Conservation (phyloP, 163 green algal genomes). For the Smithsoniella earleae region DNA sequence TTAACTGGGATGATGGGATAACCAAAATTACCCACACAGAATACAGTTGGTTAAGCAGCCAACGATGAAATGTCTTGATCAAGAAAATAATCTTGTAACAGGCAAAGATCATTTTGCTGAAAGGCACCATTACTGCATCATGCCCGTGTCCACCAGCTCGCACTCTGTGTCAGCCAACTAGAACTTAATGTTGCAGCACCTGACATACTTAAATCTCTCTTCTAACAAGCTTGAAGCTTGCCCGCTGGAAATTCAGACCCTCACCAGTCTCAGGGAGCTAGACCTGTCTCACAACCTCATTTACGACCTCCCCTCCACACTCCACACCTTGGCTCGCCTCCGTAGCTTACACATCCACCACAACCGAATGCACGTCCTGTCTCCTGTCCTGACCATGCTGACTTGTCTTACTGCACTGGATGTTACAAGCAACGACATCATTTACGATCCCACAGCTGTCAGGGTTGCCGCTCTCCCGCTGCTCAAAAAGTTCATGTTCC, state of each 20-base stretch:
- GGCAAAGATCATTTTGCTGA: too few species aligned
- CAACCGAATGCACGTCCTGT: conserved; percentile 9
- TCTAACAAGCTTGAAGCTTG: conserved; percentile 9
- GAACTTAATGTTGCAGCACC: not conserved
- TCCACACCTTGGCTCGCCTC: not conserved
- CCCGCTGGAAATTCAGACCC: not conserved
- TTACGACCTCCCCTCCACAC: conserved; percentile 10
- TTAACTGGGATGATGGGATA: too few species aligned
- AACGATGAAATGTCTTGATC: too few species aligned
- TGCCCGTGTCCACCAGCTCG: too few species aligned
- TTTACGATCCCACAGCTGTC: not conserved
- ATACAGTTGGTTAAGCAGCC: too few species aligned
- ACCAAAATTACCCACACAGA: too few species aligned
- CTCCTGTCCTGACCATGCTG: conserved; percentile 1
- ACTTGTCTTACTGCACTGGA: not conserved
- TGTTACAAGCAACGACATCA: not conserved
- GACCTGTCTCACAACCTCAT: conserved; percentile 26
- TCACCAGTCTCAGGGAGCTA: not conserved
- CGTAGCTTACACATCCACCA: not conserved
- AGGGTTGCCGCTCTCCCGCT: not conserved
- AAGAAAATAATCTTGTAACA: too few species aligned
- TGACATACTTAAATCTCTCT: conserved; percentile 5
- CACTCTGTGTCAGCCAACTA: too few species aligned
- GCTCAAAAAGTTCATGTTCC: conserved; percentile 16
- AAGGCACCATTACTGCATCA: too few species aligned